phyloP scores from a whole-genome alignment of 371 early-diverging fungal genomes.

The Chytridium lagenaria region DNA sequence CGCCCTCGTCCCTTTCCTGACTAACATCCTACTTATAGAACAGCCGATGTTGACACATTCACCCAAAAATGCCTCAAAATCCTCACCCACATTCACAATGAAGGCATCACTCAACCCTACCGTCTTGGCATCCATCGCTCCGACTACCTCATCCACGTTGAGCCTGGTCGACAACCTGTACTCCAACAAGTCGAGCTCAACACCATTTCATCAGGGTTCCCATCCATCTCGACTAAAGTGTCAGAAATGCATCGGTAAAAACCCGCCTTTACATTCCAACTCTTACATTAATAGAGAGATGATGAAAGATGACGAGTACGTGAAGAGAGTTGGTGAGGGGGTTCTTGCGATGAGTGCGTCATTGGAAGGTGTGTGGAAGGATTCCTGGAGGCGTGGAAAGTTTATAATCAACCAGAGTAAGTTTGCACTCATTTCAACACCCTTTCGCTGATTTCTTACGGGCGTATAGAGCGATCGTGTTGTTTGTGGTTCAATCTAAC shows the following conservation, averaged over 20 bases:
- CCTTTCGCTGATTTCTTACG: too few species aligned
- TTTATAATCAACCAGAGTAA: too few species aligned
- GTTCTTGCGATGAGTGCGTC: too few species aligned
- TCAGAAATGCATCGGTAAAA: constrained; percentile 80
- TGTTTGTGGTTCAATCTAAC: constrained; percentile 91
- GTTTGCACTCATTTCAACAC: too few species aligned
- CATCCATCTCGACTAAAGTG: constrained; percentile 77
- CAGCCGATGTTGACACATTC: constrained; percentile 86
- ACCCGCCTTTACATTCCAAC: not conserved
- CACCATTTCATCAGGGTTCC: constrained; percentile 93
- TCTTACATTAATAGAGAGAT: not conserved
- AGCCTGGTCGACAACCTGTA: not conserved
- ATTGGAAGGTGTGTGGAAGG: too few species aligned
- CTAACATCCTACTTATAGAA: constrained; percentile 53
- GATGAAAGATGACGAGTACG: not conserved
- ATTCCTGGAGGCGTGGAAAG: too few species aligned
- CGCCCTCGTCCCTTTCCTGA: too few species aligned
- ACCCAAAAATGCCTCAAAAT: constrained; percentile 75
- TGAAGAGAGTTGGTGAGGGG: too few species aligned
- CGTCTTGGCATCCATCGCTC: constrained; percentile 89
- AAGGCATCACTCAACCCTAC: constrained; percentile 72
- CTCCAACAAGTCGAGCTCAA: constrained; percentile 96
- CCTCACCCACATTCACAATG: constrained; percentile 66
- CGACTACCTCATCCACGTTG: constrained; percentile 87
- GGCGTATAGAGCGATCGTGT: constrained; percentile 79